Percentiles rank a stretch among this genome's conserved stretches.
Evolutionary conservation across 176 grass and related monocot genomes (phyloP).

Genomic region (Eremochloa ophiuroides): DNA sequence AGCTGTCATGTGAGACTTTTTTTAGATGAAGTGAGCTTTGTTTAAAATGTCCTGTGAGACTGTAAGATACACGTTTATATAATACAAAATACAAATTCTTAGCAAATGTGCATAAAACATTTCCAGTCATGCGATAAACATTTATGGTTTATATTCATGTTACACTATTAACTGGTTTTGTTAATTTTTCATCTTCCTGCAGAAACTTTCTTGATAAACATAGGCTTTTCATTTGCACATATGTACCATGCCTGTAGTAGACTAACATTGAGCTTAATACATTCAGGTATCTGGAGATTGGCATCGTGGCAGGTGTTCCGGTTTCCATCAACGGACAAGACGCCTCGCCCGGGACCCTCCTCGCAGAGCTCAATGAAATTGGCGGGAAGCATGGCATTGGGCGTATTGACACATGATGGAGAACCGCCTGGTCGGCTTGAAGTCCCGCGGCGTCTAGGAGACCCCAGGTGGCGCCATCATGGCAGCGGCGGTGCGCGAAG

Average conservation of each 20-base stretch:
- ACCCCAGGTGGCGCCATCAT: constrained; percentile 86
- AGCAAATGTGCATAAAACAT: background rate
- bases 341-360: constrained; percentile 66
- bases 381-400: constrained; percentile 80
- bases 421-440: constrained; percentile 81
- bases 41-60: background rate
- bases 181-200: background rate
- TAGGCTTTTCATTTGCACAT: background rate
- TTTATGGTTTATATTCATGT: background rate
- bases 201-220: background rate
- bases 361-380: constrained; percentile 65
- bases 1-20: background rate
- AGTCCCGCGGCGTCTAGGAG: constrained; percentile 79
- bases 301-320: constrained; percentile 63
- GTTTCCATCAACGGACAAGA: constrained; percentile 70
- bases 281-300: constrained; percentile 81
- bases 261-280: constrained; percentile 6
- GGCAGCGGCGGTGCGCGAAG: constrained; percentile 63
- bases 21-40: background rate
- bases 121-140: background rate
- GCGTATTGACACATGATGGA: constrained; percentile 86
- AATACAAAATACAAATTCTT: background rate
- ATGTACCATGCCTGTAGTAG: background rate
- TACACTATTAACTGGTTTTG: background rate
- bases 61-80: background rate